A percentile compares a stretch with the other conserved stretches of the same genome.
phyloP scores from a whole-genome alignment of 805 yeast species.

The Wickerhamomyces canadensis region DNA sequence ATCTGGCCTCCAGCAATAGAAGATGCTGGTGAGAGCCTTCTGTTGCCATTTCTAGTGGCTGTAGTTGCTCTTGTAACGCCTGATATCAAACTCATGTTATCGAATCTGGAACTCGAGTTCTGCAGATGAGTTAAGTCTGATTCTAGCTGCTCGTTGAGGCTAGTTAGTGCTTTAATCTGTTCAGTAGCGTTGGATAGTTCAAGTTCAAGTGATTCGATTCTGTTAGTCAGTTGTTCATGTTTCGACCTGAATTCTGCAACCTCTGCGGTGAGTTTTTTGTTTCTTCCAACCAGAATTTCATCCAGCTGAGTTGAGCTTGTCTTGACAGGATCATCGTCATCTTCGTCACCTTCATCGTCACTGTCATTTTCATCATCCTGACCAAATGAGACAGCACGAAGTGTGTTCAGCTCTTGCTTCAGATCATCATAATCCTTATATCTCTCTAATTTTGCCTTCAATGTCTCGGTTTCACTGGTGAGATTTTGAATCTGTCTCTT shows the following conservation, averaged over 20 bases:
- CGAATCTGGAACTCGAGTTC: constrained; percentile 5
- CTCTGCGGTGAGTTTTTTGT: constrained; percentile 67
- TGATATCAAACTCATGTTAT: constrained; percentile 55
- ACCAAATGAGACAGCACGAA: constrained; percentile 76
- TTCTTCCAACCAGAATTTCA: constrained; percentile 59
- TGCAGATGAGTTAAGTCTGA: constrained; percentile 62
- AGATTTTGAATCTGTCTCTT: constrained; percentile 32
- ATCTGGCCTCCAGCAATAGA: constrained; percentile 41
- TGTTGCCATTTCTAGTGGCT: constrained; percentile 23
- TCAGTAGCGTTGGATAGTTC: constrained; percentile 28
- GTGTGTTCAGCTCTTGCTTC: constrained; percentile 65
- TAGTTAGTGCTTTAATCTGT: constrained; percentile 37
- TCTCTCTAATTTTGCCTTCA: constrained; percentile 43
- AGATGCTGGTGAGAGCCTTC: constrained; percentile 45
- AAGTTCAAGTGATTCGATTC: constrained; percentile 35
- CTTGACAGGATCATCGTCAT: constrained; percentile 21
- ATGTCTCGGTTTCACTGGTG: constrained; percentile 41
- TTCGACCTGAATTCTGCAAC: constrained; percentile 60
- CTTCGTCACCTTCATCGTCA: constrained; percentile 21
- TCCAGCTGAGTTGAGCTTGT: constrained; percentile 33
- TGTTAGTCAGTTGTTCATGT: constrained; percentile 39
- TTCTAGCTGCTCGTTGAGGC: constrained; percentile 61
- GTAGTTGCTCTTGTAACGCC: constrained; percentile 39
- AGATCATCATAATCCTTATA: constrained; percentile 75
- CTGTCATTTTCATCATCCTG: constrained; percentile 31